phyloP scores from a whole-genome alignment of 768 basidiomycete genomes.

The Trametes meyenii region DNA sequence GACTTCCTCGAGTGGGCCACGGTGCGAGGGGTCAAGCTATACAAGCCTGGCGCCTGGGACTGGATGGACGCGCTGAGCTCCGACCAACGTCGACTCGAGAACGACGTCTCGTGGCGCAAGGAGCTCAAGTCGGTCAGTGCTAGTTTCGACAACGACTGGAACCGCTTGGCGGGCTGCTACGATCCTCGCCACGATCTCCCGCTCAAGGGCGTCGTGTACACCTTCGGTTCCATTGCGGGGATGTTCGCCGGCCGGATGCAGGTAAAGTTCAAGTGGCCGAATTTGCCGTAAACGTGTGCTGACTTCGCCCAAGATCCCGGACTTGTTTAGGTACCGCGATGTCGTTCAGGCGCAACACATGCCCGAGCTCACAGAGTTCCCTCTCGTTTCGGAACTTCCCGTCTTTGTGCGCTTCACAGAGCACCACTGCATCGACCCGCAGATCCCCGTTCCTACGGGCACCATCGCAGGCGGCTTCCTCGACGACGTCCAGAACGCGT shows the following conservation, averaged over 20 bases:
- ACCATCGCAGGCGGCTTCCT: constrained; percentile 29
- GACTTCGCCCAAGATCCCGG: constrained; percentile 36
- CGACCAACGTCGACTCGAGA: constrained; percentile 32
- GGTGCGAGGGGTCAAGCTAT: constrained; percentile 40
- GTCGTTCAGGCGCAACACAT: constrained; percentile 32
- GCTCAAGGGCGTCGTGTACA: constrained; percentile 43
- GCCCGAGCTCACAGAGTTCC: constrained; percentile 29
- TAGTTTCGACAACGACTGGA: constrained; percentile 61
- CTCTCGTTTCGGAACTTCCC: constrained; percentile 47
- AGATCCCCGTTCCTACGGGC: constrained; percentile 33
- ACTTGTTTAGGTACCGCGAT: constrained; percentile 33
- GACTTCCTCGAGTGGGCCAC: constrained; percentile 53
- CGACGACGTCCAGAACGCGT: constrained; percentile 46
- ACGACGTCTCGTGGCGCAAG: constrained; percentile 29
- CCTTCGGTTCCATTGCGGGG: constrained; percentile 55
- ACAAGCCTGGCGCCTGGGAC: constrained; percentile 31
- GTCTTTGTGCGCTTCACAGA: constrained; percentile 64
- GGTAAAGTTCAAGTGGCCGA: constrained; percentile 41
- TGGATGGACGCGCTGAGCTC: constrained; percentile 27
- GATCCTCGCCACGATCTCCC: constrained; percentile 38
- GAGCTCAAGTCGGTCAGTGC: constrained; percentile 40
- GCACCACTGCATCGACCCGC: constrained; percentile 51
- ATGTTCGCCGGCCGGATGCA: constrained; percentile 66
- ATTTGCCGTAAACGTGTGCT: constrained; percentile 3
- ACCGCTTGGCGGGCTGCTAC: constrained; percentile 50